Evolutionary conservation across 441 rosid species (phyloP).

Genomic region (Populus hybrid): DNA sequence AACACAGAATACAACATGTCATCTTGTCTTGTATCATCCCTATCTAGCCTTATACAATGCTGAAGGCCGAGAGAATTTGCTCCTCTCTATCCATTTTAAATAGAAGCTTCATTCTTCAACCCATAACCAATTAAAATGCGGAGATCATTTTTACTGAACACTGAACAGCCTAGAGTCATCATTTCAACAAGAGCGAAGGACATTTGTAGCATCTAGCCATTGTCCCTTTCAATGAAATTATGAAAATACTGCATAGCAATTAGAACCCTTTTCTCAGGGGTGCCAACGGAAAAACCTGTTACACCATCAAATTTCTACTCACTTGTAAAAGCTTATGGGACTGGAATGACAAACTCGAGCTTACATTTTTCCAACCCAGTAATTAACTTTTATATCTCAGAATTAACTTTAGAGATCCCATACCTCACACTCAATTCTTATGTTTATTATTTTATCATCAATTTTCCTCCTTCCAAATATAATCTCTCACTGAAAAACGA

Average conservation of each 20-base stretch:
- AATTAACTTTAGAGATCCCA: neutral
- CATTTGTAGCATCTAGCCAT: neutral
- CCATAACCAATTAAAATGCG: neutral
- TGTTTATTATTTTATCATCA: neutral
- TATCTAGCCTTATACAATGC: neutral
- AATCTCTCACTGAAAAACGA: neutral
- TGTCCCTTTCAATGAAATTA: slow-evolving; percentile 3
- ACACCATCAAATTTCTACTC: neutral
- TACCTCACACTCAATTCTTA: neutral
- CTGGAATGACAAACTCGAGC: neutral
- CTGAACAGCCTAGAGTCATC: neutral
- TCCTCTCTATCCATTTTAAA: neutral
- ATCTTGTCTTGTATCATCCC: neutral
- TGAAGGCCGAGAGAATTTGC: neutral
- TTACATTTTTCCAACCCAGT: neutral
- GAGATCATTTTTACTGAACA: neutral
- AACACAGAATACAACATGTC: slow-evolving; percentile 4
- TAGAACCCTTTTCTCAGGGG: neutral
- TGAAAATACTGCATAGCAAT: neutral
- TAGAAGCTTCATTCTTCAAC: neutral
- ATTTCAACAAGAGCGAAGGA: neutral
- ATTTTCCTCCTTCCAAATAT: neutral
- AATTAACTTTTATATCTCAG: neutral
- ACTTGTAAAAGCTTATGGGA: neutral
- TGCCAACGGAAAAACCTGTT: neutral